Evolutionary conservation across 176 grass and related monocot species (phyloP).

Genomic region (Juncus effusus): DNA sequence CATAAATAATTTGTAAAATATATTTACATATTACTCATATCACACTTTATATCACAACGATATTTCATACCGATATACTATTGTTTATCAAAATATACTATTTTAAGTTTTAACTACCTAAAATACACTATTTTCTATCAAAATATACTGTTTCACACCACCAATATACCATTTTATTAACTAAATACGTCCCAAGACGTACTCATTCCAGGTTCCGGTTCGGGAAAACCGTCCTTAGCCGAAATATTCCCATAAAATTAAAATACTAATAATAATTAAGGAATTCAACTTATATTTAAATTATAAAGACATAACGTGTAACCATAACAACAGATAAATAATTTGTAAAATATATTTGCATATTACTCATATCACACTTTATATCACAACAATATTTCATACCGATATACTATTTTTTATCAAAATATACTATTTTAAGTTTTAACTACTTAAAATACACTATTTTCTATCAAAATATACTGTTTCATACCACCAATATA

Average conservation of each 20-base stretch:
- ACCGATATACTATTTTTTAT: too few species aligned
- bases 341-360: background rate
- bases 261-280: background rate
- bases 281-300: background rate
- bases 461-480: slow-evolving; percentile 8
- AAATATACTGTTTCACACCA: background rate
- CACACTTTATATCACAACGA: background rate
- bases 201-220: slow-evolving; percentile 43
- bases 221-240: slow-evolving; percentile 73
- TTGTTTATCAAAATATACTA: too few species aligned
- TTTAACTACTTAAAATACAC: background rate
- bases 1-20: background rate
- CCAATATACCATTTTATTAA: slow-evolving; percentile 29
- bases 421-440: background rate
- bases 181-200: slow-evolving; percentile 99
- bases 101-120: background rate
- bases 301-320: background rate
- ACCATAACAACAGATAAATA: background rate
- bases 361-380: background rate
- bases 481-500: background rate
- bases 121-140: slow-evolving; percentile 15
- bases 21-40: background rate
- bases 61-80: too few species aligned
- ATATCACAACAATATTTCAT: too few species aligned
- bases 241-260: slow-evolving; percentile 58